These are phyloP conservation scores for Coemansia sp. DNA, from an alignment of 192 early-diverging fungal species.

Conservation along the genomic window DNA sequence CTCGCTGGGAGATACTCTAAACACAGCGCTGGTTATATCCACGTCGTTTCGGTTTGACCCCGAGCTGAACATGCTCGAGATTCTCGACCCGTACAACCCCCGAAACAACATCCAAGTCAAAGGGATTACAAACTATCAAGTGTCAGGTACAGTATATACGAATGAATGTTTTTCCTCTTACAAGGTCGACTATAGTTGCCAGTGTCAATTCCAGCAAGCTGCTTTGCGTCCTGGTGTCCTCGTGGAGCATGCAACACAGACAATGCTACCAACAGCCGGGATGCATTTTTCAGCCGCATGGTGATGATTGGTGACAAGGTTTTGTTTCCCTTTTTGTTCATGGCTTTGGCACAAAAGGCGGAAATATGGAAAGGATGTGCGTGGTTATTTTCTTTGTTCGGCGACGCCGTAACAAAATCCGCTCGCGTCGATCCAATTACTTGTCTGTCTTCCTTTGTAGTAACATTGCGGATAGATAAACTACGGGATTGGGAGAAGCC, in stretches of 20 bases:
- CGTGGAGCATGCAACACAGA: background rate
- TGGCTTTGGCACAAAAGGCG: background rate
- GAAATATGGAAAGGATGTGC: background rate
- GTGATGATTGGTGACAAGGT: background rate
- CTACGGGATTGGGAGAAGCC: background rate
- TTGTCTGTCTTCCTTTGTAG: too few relatives aligned
- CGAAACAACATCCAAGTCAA: conserved; percentile 46
- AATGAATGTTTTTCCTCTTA: too few relatives aligned
- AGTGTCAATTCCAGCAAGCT: background rate
- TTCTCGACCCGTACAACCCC: conserved; percentile 44
- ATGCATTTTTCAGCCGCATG: too few relatives aligned
- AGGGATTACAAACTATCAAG: conserved; percentile 29
- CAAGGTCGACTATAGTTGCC: background rate
- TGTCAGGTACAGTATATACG: conserved; percentile 29
- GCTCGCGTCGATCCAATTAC: too few relatives aligned
- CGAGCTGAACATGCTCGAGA: conserved; percentile 53
- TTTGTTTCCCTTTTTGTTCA: background rate
- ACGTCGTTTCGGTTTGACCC: conserved; percentile 55
- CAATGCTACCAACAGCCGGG: background rate
- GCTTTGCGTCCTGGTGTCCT: background rate
- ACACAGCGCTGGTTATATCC: conserved; percentile 43
- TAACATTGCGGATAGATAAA: too few relatives aligned
- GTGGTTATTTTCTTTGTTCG: background rate
- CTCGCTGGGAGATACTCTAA: conserved; percentile 44
- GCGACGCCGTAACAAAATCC: too few relatives aligned